Base-by-base conservation (phyloP, 192 early-diverging fungal species). In the Mortierella claussenii region DNA sequence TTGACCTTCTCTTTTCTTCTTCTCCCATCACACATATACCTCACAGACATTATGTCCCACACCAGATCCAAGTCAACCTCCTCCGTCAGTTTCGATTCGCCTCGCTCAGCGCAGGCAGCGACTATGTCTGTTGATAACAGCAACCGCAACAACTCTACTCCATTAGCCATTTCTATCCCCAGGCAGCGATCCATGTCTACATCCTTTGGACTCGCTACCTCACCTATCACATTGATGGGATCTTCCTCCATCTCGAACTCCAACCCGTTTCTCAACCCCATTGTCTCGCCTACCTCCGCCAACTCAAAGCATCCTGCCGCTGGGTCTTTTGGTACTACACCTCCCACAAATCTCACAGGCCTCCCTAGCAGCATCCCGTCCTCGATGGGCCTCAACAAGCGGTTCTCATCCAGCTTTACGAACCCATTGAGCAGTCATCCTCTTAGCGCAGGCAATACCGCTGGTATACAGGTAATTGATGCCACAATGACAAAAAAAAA, bases 121-220 rank as follows among this genome's bases (percentile, higher is more conserved):
- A 5, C 48, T 20, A 32, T 27, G 11, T 43, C 63, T 9, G 65
- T n/a, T n/a, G n/a, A n/a, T n/a, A n/a, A n/a, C n/a, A n/a, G n/a
- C n/a, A n/a, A n/a, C n/a, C n/a, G n/a, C n/a, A n/a, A n/a, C n/a
- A n/a, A n/a, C n/a, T n/a, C n/a, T n/a, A n/a, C 31, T 6, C 67
- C 58, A 21, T 24, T 59, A 5, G 54, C 65, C 2, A 60, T 69
- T 32, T 49, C 53, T 4, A 32, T 71, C 30, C 69, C 59, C 3
- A 21, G 69, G 20, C 53, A 44, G 17, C 32, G 69, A 4, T 71
- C 69, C 53, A 71, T 71, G 60, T 71, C 69, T 0, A 55, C 52
- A 11, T 71, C 69, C 30, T 56, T 71, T 26, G 57, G 43, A 27
- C 13, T 71, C 15, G 46, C 53, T 17, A 57, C 69, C 28, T 63